Evolutionary conservation across 306 rosid genomes (phyloP), one percentile per base, ranked within the genome.

Genomic region (Fagus sylvatica): DNA sequence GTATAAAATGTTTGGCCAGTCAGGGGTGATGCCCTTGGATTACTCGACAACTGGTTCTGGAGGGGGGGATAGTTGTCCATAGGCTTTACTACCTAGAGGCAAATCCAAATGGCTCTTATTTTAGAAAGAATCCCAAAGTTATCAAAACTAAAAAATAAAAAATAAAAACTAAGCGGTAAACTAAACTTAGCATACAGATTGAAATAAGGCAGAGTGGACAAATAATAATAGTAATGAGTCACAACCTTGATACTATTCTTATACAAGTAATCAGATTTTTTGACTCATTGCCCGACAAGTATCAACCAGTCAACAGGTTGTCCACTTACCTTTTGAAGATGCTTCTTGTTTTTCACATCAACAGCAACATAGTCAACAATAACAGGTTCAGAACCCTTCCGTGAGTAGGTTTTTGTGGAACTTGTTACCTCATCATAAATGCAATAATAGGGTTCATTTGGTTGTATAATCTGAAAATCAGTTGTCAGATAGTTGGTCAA

Each of bases 331-430:
- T 95, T 91, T 68, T 84, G 95, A 74, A 87, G 82, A 54, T 80
- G 36, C 71, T 81, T 85, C 87, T 85, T 86, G 82, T 71, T 90
- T 74, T 89, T 93, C 42, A 66, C 87, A 76, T 91, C 98, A 82
- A 93, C 78, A 74, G 97, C 83, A 77, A 93, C 98, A 80, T 90
- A 93, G 76, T 95, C 99, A 71, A 95, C 92, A 74, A 87, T 78
- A 81, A 83, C 97, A 84, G 98, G 89, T 74, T 93, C 99, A 30
- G 97, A 81, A 76, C 96, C 98, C 79, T 91, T 91, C 59, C 67
- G 89, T 74, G 75, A 89, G n/a, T 7, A 32, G 73, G 74, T 56
- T 68, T 54, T 74, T 4, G 61, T 71, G 11, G 73, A 62, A 82
- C 68, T 79, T 0, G 84, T 83, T 37, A 80, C 79, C 75, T 86